Evolutionary conservation across 805 yeast genomes (phyloP).

Genomic region (Candida loeiensis): DNA sequence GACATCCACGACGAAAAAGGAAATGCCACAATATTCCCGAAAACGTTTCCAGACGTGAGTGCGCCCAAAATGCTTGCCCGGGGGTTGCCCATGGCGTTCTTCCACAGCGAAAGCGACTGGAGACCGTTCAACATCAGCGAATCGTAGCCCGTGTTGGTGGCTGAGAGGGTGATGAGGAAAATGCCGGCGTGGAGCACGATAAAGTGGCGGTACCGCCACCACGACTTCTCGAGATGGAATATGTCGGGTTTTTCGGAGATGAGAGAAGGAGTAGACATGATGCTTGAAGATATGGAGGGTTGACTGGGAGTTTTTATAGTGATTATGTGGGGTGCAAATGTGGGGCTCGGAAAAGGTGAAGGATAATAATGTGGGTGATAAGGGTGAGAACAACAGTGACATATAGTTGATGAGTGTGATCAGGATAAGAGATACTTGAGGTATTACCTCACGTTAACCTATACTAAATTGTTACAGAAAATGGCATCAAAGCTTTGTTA

Average conservation of each 20-base stretch:
- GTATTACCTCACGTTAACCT: no score
- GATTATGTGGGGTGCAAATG: no score
- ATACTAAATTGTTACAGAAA: no score
- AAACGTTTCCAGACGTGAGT: slow-evolving; percentile 19
- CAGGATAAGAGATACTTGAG: no score
- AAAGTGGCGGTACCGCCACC: slow-evolving; percentile 38
- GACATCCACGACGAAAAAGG: slow-evolving; percentile 24
- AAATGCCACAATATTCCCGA: slow-evolving; percentile 37
- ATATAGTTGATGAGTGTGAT: no score
- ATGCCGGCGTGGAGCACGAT: slow-evolving; percentile 34
- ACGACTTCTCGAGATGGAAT: slow-evolving; percentile 18
- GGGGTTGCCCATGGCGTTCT: slow-evolving; percentile 28
- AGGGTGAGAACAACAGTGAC: no score
- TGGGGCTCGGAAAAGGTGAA: no score
- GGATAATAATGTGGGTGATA: no score
- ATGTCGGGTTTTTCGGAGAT: neutral
- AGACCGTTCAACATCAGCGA: slow-evolving; percentile 45
- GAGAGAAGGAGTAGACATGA: no score
- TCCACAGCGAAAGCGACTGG: slow-evolving; percentile 44
- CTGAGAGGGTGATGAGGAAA: slow-evolving; percentile 41
- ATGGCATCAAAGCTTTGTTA: no score
- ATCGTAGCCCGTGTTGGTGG: slow-evolving; percentile 39
- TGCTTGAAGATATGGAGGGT: no score
- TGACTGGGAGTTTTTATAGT: no score
- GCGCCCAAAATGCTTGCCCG: slow-evolving; percentile 21